Conservation (phyloP, 176 grass and related monocot genomes). For the Aegilops speltoides region DNA sequence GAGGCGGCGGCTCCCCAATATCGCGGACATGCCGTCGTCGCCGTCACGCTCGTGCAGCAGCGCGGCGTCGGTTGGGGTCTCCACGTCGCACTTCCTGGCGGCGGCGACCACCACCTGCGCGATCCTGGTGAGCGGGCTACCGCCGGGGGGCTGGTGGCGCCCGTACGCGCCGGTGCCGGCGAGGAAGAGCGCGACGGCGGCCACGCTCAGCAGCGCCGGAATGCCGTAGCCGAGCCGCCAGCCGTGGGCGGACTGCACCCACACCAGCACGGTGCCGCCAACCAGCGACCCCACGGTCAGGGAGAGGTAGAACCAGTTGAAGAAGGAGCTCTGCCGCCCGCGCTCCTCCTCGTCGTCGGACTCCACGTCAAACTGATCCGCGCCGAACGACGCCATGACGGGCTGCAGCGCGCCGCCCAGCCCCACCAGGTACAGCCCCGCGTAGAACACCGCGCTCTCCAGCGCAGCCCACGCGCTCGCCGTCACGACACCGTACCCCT, state of each 20-base stretch:
- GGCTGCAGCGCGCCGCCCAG: slow-evolving; percentile 29
- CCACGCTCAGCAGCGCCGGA: slow-evolving; percentile 26
- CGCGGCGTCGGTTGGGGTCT: not conserved
- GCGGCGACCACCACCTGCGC: slow-evolving; percentile 46
- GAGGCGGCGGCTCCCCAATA: slow-evolving; percentile 45
- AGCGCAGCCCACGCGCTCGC: slow-evolving; percentile 15
- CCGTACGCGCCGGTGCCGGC: slow-evolving; percentile 16
- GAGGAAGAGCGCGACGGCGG: slow-evolving; percentile 25
- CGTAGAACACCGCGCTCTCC: slow-evolving; percentile 29
- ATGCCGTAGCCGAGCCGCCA: slow-evolving; percentile 48
- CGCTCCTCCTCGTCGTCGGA: not conserved
- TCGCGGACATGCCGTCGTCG: slow-evolving; percentile 38
- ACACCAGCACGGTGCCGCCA: slow-evolving; percentile 50
- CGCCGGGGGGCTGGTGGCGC: slow-evolving; percentile 27
- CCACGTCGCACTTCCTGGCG: slow-evolving; percentile 14
- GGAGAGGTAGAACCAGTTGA: slow-evolving; percentile 61
- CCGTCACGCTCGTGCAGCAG: slow-evolving; percentile 28
- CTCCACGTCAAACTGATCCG: slow-evolving; percentile 42
- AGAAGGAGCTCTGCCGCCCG: slow-evolving; percentile 49
- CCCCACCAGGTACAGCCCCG: slow-evolving; percentile 44
- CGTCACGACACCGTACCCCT: slow-evolving; percentile 33
- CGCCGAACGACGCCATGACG: slow-evolving; percentile 43
- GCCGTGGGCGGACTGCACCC: slow-evolving; percentile 43
- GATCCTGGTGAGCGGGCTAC: slow-evolving; percentile 42
- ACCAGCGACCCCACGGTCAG: slow-evolving; percentile 37